phyloP scores from a whole-genome alignment of 2,329 filamentous ascomycete genomes.

The Nigrospora sphaerica region DNA sequence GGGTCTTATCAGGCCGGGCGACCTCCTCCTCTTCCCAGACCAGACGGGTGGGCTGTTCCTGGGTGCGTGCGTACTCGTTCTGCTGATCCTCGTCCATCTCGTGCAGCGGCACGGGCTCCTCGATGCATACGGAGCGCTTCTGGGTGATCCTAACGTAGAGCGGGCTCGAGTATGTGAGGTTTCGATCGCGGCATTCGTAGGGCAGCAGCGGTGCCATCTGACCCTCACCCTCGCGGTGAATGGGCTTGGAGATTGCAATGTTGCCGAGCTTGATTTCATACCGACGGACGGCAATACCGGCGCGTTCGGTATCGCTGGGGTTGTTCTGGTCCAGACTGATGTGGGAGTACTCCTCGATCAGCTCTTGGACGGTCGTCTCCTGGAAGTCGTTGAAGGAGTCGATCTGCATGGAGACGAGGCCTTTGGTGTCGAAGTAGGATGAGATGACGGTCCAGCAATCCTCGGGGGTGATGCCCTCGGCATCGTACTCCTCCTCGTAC shows the following conservation, averaged over 20 bases:
- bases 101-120: slow-evolving; percentile 58
- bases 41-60: slow-evolving; percentile 50
- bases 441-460: slow-evolving; percentile 98
- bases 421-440: slow-evolving; percentile 93
- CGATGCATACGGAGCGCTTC: slow-evolving; percentile 75
- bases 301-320: slow-evolving; percentile 61
- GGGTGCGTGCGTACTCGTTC: slow-evolving; percentile 45
- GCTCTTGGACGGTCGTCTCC: slow-evolving; percentile 85
- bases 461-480: slow-evolving; percentile 78
- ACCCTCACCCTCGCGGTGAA: slow-evolving; percentile 89
- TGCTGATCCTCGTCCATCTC: slow-evolving; percentile 63
- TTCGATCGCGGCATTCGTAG: slow-evolving; percentile 91
- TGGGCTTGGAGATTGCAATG: slow-evolving; percentile 81
- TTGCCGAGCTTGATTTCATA: slow-evolving; percentile 94
- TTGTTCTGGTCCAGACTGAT: slow-evolving; percentile 93
- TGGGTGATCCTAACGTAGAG: slow-evolving; percentile 86
- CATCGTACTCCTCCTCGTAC: slow-evolving; percentile 60
- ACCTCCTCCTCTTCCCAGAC: slow-evolving; percentile 55
- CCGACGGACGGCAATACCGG: slow-evolving; percentile 76
- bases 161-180: slow-evolving; percentile 89
- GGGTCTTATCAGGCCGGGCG: slow-evolving; percentile 41
- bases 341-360: slow-evolving; percentile 85
- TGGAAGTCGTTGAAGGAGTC: slow-evolving; percentile 99
- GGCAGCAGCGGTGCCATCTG: slow-evolving; percentile 79
- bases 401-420: slow-evolving; percentile 92